These are phyloP conservation scores for cucumber (Cucumis sativus) DNA, from an alignment of 306 rosid genomes.

Conservation along the genomic window DNA sequence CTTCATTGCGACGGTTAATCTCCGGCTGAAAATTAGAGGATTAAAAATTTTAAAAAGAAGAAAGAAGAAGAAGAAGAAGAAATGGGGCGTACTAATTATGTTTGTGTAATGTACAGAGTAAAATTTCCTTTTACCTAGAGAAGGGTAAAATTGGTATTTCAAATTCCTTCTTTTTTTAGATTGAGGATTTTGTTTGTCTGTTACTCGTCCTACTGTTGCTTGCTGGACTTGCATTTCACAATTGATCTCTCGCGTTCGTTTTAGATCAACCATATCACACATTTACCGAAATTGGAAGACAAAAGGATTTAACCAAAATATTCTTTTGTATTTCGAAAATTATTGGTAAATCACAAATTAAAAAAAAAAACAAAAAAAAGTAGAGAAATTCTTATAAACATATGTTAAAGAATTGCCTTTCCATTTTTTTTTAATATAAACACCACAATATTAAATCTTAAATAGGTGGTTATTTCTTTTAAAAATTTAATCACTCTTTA, in stretches of 20 bases:
- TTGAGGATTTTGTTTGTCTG: neutral
- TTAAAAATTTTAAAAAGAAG: neutral
- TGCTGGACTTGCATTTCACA: neutral
- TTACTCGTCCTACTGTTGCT: neutral
- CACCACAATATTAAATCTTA: too few relatives aligned
- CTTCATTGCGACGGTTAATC: conserved; percentile 8
- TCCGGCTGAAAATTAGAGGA: neutral
- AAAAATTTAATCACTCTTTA: too few relatives aligned
- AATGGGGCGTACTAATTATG: neutral
- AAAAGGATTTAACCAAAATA: too few relatives aligned
- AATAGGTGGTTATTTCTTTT: too few relatives aligned
- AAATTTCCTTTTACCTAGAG: neutral
- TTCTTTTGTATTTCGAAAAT: too few relatives aligned
- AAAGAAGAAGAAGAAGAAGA: neutral
- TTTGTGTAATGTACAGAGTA: neutral
- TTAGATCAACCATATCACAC: too few relatives aligned
- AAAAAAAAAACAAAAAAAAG: too few relatives aligned
- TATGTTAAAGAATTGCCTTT: too few relatives aligned
- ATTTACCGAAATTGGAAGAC: neutral
- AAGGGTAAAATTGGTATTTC: conserved; percentile 1
- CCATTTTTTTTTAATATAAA: too few relatives aligned
- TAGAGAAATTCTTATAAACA: too few relatives aligned
- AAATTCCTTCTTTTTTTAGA: neutral
- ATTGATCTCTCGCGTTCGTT: neutral
- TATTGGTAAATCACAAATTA: too few relatives aligned